Percentiles rank a stretch among this genome's conserved stretches.
Evolutionary conservation across 768 basidiomycete genomes (phyloP).

Genomic region (Macrolepiota albuminosa): DNA sequence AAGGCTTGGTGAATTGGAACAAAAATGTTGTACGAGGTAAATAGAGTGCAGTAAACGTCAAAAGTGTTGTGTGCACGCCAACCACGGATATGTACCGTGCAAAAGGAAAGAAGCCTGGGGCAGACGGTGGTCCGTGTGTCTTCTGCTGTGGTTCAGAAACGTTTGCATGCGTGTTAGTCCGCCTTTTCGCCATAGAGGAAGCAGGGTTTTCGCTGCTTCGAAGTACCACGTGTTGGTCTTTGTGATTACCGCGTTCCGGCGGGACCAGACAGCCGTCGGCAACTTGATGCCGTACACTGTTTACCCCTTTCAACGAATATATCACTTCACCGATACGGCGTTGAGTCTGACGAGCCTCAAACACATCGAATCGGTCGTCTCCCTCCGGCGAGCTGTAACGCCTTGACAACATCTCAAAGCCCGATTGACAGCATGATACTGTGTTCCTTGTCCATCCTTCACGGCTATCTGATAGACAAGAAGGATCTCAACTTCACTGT

Average conservation of each 20-base stretch:
- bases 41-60: conserved; percentile 61
- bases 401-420: neutral
- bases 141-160: neutral
- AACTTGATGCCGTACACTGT: neutral
- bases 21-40: conserved; percentile 60
- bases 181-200: conserved; percentile 3
- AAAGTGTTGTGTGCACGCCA: conserved; percentile 61
- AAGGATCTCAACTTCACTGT: neutral
- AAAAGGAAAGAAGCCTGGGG: conserved; percentile 21
- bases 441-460: neutral
- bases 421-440: neutral
- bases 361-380: no score
- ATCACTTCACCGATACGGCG: neutral
- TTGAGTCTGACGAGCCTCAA: neutral
- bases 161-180: neutral
- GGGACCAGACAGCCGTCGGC: neutral
- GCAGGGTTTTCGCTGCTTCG: neutral
- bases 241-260: neutral
- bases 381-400: neutral
- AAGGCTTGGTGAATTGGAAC: conserved; percentile 28
- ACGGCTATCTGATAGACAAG: neutral
- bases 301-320: neutral
- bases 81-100: conserved; percentile 62
- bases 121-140: neutral
- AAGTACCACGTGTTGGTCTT: neutral